Conservation (phyloP, 2,329 filamentous ascomycete genomes). For the Nemania abortiva region DNA sequence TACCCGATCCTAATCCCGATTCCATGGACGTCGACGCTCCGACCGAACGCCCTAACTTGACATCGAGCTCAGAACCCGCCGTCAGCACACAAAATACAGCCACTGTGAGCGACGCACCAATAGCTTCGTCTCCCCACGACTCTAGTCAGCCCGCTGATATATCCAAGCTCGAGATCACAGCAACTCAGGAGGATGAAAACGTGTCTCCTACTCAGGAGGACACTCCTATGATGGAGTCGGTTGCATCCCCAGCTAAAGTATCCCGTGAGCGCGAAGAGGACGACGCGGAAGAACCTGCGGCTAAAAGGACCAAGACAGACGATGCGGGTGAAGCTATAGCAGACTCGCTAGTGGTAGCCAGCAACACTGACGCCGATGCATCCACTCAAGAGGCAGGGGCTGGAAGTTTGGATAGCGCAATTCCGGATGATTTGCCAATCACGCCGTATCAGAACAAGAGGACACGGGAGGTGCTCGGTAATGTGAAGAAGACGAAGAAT, state of each 20-base stretch:
- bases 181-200: slow-evolving; percentile 42
- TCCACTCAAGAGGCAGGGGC: slow-evolving; percentile 46
- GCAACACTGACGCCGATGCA: slow-evolving; percentile 28
- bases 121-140: slow-evolving; percentile 49
- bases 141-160: slow-evolving; percentile 50
- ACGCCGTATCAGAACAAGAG: slow-evolving; percentile 50
- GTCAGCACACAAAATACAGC: slow-evolving; percentile 45
- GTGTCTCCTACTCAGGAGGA: slow-evolving; percentile 43
- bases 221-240: slow-evolving; percentile 44
- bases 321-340: slow-evolving; percentile 52
- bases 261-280: slow-evolving; percentile 85
- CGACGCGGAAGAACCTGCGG: slow-evolving; percentile 71
- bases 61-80: slow-evolving; percentile 42
- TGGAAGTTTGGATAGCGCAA: slow-evolving; percentile 46
- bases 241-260: slow-evolving; percentile 62
- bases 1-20: slow-evolving; percentile 34
- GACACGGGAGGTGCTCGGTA: slow-evolving; percentile 72
- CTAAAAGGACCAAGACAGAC: slow-evolving; percentile 85
- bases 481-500: slow-evolving; percentile 87
- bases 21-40: slow-evolving; percentile 51
- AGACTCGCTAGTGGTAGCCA: slow-evolving; percentile 47
- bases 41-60: slow-evolving; percentile 40
- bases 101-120: slow-evolving; percentile 41
- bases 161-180: slow-evolving; percentile 51
- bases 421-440: slow-evolving; percentile 63